Percentiles rank a stretch among this genome's conserved stretches.
Evolutionary conservation across 148 eudicot species (phyloP).

Genomic region (Diospyros lotus): DNA sequence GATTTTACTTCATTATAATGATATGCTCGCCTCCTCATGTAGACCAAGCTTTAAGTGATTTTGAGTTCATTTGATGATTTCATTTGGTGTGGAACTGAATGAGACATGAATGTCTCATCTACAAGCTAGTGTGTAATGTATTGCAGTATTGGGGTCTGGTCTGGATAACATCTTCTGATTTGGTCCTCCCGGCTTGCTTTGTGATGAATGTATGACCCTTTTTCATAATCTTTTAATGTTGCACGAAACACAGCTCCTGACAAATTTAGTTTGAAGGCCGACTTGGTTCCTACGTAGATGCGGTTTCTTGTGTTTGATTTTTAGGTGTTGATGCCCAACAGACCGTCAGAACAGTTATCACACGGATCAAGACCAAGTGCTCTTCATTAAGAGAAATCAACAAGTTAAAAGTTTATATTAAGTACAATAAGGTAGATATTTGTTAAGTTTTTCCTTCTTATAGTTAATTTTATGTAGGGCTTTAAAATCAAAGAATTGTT

Average conservation of each 20-base stretch:
- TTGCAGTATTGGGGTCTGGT: background rate
- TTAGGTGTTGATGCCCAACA: too few species aligned
- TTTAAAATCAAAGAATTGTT: too few species aligned
- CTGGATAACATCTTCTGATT: background rate
- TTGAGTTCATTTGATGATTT: background rate
- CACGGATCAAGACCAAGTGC: background rate
- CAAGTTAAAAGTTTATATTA: too few species aligned
- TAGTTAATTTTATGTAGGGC: too few species aligned
- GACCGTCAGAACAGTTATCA: background rate
- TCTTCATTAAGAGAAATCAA: too few species aligned
- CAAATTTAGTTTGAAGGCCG: background rate
- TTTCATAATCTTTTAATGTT: background rate
- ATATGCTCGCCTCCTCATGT: background rate
- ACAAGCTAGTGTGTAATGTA: background rate
- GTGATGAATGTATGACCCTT: background rate
- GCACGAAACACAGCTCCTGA: background rate
- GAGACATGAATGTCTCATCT: background rate
- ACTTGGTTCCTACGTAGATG: background rate
- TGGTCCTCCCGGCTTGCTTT: background rate
- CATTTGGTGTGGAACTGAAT: background rate
- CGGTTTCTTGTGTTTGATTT: background rate
- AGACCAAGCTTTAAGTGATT: background rate
- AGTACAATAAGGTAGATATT: too few species aligned
- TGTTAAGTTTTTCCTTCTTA: too few species aligned
- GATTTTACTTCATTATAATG: background rate